These are phyloP conservation scores for Leptosphaerulina australis DNA, from an alignment of 2,329 filamentous ascomycete species.

Conservation along the genomic window DNA sequence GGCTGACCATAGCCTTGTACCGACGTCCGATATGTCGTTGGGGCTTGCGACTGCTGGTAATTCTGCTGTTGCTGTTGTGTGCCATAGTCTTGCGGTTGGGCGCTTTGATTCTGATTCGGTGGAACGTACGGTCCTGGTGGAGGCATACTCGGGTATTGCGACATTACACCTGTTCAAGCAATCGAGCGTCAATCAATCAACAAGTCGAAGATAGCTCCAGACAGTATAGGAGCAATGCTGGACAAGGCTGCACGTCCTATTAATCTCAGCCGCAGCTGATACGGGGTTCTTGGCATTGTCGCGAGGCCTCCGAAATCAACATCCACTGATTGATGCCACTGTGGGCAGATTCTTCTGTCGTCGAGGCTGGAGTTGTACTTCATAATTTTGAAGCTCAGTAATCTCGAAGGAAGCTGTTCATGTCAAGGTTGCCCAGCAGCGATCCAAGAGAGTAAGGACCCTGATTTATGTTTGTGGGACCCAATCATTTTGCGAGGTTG, in stretches of 20 bases:
- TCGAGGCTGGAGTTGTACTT: background rate
- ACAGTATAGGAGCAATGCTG: background rate
- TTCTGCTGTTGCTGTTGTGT: slow-evolving; percentile 31
- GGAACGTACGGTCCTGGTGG: slow-evolving; percentile 38
- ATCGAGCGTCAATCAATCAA: background rate
- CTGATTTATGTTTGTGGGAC: slow-evolving; percentile 1
- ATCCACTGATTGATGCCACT: background rate
- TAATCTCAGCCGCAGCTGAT: slow-evolving; percentile 18
- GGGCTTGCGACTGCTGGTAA: slow-evolving; percentile 22
- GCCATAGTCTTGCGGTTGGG: slow-evolving; percentile 25
- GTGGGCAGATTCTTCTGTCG: background rate
- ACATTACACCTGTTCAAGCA: slow-evolving; percentile 27
- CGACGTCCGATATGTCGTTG: slow-evolving; percentile 26
- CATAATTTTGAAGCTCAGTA: background rate
- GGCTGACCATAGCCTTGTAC: slow-evolving; percentile 23
- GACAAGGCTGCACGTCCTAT: slow-evolving; percentile 9
- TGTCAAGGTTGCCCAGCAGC: background rate
- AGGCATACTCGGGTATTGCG: slow-evolving; percentile 40
- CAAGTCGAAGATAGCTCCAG: background rate
- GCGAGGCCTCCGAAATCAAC: slow-evolving; percentile 1
- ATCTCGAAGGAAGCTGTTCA: background rate
- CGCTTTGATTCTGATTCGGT: slow-evolving; percentile 26
- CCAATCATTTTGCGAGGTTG: slow-evolving; percentile 15
- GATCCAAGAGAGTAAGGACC: slow-evolving; percentile 8
- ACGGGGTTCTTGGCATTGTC: slow-evolving; percentile 18